Conservation (phyloP, 345 rosid genomes). For the Populus nigra region DNA sequence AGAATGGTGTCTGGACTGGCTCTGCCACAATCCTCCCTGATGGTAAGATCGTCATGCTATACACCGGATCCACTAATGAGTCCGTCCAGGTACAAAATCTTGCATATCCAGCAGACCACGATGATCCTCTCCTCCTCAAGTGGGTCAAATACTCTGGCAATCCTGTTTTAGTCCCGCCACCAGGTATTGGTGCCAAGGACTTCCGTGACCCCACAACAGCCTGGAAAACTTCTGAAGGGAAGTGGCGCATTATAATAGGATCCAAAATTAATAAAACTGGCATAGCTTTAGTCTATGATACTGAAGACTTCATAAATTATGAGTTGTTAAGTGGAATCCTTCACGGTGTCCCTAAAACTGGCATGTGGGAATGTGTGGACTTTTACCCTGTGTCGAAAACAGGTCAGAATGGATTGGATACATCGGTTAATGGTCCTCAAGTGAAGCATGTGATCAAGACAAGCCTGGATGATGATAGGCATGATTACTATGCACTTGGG, state of each 20-base stretch:
- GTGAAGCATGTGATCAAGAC: conserved; percentile 63
- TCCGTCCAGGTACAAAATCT: conserved; percentile 84
- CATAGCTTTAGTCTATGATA: conserved; percentile 66
- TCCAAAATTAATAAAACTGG: conserved; percentile 71
- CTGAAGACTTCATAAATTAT: conserved; percentile 61
- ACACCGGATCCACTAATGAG: conserved; percentile 76
- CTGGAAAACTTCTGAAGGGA: conserved; percentile 74
- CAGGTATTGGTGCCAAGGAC: conserved; percentile 53
- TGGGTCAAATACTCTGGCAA: conserved; percentile 72
- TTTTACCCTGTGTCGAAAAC: conserved; percentile 51
- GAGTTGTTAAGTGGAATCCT: conserved; percentile 31
- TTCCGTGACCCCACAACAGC: conserved; percentile 97
- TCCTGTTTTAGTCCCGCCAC: conserved; percentile 76
- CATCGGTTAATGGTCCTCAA: conserved; percentile 44
- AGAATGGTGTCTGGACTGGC: conserved; percentile 86
- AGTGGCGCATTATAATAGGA: conserved; percentile 78
- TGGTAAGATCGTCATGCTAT: conserved; percentile 73
- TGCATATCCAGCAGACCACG: conserved; percentile 71
- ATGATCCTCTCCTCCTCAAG: conserved; percentile 65
- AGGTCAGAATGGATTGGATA: conserved; percentile 43
- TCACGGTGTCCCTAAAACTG: conserved; percentile 69
- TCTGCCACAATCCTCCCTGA: conserved; percentile 83
- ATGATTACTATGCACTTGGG: conserved; percentile 66
- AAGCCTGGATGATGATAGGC: conserved; percentile 57
- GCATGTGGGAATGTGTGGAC: conserved; percentile 95